These are phyloP conservation scores for Penicillium sp. DNA, from an alignment of 2,329 filamentous ascomycete species.

Conservation along the genomic window DNA sequence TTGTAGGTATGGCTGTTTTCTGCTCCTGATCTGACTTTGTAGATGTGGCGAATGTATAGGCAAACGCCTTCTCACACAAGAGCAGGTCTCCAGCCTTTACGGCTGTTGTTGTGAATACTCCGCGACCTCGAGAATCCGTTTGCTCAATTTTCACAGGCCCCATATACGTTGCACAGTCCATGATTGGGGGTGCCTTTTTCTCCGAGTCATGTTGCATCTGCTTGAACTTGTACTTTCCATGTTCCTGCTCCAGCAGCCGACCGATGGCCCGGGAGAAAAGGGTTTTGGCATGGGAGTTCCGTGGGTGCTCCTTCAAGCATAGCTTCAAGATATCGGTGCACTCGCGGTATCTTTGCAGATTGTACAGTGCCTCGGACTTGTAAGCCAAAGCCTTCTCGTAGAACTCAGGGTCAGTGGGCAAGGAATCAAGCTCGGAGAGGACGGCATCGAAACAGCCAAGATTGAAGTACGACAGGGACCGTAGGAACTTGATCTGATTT, in stretches of 20 bases:
- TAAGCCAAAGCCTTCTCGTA: slow-evolving; percentile 46
- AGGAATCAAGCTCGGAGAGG: too few species aligned
- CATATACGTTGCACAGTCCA: slow-evolving; percentile 42
- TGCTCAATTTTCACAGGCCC: slow-evolving; percentile 40
- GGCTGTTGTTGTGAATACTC: slow-evolving; percentile 48
- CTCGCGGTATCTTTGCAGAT: slow-evolving; percentile 35
- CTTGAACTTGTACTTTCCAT: slow-evolving; percentile 20
- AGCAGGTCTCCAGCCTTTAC: slow-evolving; percentile 51
- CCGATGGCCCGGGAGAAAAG: slow-evolving; percentile 29
- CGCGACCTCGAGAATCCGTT: slow-evolving; percentile 44
- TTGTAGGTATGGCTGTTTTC: too few species aligned
- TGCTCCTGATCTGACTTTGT: too few species aligned
- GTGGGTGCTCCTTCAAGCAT: slow-evolving; percentile 33
- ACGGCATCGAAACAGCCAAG: slow-evolving; percentile 32
- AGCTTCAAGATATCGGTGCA: slow-evolving; percentile 35
- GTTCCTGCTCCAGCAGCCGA: slow-evolving; percentile 16
- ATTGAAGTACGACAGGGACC: slow-evolving; percentile 32
- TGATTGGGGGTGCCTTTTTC: slow-evolving; percentile 10
- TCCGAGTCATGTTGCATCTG: slow-evolving; percentile 28
- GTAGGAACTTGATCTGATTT: slow-evolving; percentile 32
- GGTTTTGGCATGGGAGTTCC: slow-evolving; percentile 28
- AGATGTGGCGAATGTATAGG: slow-evolving; percentile 26
- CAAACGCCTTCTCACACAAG: slow-evolving; percentile 55
- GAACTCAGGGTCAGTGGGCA: background rate
- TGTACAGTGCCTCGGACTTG: slow-evolving; percentile 45